Percentiles rank a stretch among this genome's conserved stretches.
These are phyloP conservation scores for Fraxinus anomala DNA, from an alignment of 257 asterid species.

Conservation along the genomic window DNA sequence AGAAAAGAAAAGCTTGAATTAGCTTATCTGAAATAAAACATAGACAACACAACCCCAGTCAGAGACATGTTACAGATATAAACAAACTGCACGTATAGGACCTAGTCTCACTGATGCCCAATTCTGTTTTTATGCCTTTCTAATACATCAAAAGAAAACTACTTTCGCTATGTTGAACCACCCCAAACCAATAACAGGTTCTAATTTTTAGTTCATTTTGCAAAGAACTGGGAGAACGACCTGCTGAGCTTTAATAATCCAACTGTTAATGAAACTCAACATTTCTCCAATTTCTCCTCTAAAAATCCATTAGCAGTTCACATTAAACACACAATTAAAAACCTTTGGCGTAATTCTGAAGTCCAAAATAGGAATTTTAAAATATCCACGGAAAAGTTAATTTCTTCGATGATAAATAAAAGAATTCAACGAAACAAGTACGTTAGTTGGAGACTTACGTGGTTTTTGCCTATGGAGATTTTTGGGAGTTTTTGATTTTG, in stretches of 20 bases:
- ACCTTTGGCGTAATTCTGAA: not conserved
- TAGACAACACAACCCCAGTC: not conserved
- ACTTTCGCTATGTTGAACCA: not conserved
- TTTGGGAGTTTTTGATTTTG: not conserved
- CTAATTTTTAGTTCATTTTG: not conserved
- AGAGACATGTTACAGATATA: not conserved
- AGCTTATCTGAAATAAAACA: conserved; percentile 4
- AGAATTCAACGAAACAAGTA: not conserved
- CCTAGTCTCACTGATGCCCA: not conserved
- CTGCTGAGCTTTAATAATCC: not conserved
- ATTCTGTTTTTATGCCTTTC: not conserved
- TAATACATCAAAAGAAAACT: too few species aligned
- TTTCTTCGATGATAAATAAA: not conserved
- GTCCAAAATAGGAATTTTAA: not conserved
- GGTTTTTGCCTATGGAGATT: not conserved
- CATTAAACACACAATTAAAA: not conserved
- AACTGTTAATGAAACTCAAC: not conserved
- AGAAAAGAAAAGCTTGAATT: not conserved
- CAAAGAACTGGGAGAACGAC: not conserved
- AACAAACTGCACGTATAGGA: not conserved
- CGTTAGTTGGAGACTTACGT: not conserved
- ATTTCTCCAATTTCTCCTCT: not conserved
- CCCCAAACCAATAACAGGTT: not conserved
- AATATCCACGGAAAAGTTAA: not conserved
- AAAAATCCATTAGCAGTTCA: not conserved